Percentiles rank a stretch among this genome's conserved stretches.
Evolutionary conservation across 805 yeast genomes (phyloP).

Genomic region (Saccharomyces paradoxus): DNA sequence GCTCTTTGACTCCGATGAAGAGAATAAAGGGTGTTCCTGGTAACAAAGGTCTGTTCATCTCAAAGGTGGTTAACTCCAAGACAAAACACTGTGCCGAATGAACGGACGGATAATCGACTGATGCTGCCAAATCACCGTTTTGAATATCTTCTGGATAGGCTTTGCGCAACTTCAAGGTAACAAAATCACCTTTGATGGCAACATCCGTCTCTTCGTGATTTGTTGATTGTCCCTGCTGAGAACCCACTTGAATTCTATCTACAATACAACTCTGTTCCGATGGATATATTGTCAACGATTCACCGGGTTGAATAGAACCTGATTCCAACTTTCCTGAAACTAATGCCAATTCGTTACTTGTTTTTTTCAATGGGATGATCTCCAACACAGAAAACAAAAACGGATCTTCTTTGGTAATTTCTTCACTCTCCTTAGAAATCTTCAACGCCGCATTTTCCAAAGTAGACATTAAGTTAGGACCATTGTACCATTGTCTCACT

Average conservation of each 20-base stretch:
- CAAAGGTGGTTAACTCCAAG: conserved; percentile 59
- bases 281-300: conserved; percentile 52
- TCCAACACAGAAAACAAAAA: conserved; percentile 61
- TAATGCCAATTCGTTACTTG: conserved; percentile 37
- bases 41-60: conserved; percentile 59
- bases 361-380: conserved; percentile 40
- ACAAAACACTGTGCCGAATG: conserved; percentile 41
- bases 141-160: conserved; percentile 38
- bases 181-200: conserved; percentile 50
- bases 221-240: conserved; percentile 8
- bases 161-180: conserved; percentile 35
- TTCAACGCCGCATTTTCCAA: conserved; percentile 45
- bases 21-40: conserved; percentile 73
- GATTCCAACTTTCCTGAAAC: conserved; percentile 58
- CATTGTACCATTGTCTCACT: conserved; percentile 77
- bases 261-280: conserved; percentile 34
- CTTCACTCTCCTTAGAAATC: conserved; percentile 10
- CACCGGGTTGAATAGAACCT: conserved; percentile 67
- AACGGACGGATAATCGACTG: conserved; percentile 36
- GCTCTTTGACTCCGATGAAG: conserved; percentile 66
- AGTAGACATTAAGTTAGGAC: conserved; percentile 79
- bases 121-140: conserved; percentile 60
- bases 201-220: conserved; percentile 10
- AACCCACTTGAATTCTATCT: conserved; percentile 29
- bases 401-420: conserved; percentile 31